Conservation (phyloP, 2,329 filamentous ascomycete genomes). For the Fusarium phyllophilum region DNA sequence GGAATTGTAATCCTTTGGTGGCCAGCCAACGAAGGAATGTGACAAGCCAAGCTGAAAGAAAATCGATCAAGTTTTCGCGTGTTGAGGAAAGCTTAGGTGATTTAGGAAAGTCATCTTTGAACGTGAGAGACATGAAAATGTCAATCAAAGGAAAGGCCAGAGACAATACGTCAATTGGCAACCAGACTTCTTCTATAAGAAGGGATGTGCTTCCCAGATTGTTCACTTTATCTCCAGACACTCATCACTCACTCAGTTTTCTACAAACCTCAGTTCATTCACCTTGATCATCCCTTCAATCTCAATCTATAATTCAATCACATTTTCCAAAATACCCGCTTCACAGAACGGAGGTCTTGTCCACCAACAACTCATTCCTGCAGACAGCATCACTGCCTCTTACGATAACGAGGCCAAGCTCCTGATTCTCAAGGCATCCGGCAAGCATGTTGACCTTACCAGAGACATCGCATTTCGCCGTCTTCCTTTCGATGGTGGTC, state of each 20-base stretch:
- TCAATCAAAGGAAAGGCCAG: rapidly evolving
- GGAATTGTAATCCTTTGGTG: neutral
- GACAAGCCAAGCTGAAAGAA: neutral
- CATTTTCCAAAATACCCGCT: neutral
- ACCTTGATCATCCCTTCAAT: neutral
- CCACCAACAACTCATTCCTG: slow-evolving; percentile 11
- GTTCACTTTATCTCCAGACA: neutral
- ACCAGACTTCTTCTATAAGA: neutral
- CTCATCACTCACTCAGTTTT: neutral
- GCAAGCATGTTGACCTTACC: slow-evolving; percentile 6
- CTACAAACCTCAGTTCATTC: rapidly evolving
- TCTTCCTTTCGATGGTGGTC: slow-evolving; percentile 15
- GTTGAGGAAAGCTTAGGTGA: neutral
- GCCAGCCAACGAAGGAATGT: neutral
- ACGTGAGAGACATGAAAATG: neutral
- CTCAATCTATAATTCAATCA: too few species aligned
- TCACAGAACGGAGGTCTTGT: neutral
- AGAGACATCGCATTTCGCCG: slow-evolving; percentile 7
- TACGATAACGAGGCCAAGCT: slow-evolving; percentile 13
- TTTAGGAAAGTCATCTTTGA: neutral
- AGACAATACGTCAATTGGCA: rapidly evolving
- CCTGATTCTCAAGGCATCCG: slow-evolving; percentile 12
- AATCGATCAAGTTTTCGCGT: neutral
- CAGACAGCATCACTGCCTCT: slow-evolving; percentile 10
- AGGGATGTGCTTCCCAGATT: neutral